Percentiles rank a stretch among this genome's conserved stretches.
These are phyloP conservation scores for Colletotrichum nymphaeae DNA, from an alignment of 2,329 filamentous ascomycete genomes.

Conservation along the genomic window DNA sequence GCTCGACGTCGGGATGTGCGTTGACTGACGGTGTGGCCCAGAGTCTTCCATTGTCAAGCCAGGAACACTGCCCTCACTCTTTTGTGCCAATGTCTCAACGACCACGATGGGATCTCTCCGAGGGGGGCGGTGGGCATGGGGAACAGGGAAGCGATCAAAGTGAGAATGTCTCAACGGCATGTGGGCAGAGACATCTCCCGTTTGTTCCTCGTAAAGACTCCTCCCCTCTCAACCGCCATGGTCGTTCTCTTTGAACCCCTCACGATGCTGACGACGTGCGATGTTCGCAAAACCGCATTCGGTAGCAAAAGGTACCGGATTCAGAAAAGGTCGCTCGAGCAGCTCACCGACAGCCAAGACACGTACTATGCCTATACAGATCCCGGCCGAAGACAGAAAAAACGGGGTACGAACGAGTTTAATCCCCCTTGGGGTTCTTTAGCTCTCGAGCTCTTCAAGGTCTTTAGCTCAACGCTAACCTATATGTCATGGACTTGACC, in stretches of 20 bases:
- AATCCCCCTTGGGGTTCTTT: not conserved
- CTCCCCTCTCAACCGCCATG: not conserved
- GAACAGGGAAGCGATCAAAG: not conserved
- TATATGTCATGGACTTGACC: not conserved
- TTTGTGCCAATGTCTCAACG: not conserved
- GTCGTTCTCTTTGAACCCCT: not conserved
- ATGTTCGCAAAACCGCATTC: not conserved
- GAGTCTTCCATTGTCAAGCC: not conserved
- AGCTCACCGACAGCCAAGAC: not conserved
- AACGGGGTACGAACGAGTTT: not conserved
- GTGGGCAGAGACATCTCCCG: not conserved
- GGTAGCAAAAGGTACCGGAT: not conserved
- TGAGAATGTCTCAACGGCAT: not conserved
- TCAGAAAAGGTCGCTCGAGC: not conserved
- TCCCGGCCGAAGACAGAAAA: constrained; percentile 2
- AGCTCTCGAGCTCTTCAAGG: not conserved
- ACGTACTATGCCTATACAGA: not conserved
- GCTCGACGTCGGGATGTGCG: not conserved
- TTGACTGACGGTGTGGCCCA: not conserved
- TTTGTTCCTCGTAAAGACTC: not conserved
- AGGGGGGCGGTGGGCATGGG: not conserved
- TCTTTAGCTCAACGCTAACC: not conserved
- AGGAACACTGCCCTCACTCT: not conserved
- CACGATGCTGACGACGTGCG: not conserved
- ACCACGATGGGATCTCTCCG: not conserved